Evolutionary conservation across 2,329 filamentous ascomycete genomes (phyloP).

Genomic region (Penicillium sclerotiorum): DNA sequence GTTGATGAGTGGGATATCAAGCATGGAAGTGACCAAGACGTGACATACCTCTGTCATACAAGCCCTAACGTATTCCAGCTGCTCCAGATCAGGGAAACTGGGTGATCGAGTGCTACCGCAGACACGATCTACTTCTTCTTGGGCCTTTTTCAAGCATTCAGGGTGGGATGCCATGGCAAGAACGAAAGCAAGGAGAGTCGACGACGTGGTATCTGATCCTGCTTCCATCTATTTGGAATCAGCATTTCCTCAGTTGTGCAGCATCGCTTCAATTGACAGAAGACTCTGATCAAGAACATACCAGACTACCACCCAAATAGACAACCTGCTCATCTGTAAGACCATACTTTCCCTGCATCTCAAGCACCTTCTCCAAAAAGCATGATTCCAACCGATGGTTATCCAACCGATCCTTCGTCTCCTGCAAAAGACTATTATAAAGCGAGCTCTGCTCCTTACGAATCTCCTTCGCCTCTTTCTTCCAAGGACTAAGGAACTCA

Average conservation of each 20-base stretch:
- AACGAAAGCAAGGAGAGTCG: constrained; percentile 20
- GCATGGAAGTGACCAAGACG: neutral
- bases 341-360: neutral
- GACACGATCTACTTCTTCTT: neutral
- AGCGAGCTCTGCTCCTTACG: neutral
- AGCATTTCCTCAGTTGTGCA: neutral
- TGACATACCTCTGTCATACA: neutral
- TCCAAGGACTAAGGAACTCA: constrained; percentile 14
- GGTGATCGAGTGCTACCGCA: neutral
- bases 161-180: constrained; percentile 10
- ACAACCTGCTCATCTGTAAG: neutral
- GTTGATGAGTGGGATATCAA: neutral
- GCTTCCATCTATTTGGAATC: constrained; percentile 18
- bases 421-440: neutral
- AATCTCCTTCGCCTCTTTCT: constrained; percentile 8
- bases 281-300: neutral
- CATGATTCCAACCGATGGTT: neutral
- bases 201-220: constrained; percentile 27
- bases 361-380: neutral
- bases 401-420: neutral
- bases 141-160: constrained; percentile 7
- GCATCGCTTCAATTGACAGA: constrained; percentile 4
- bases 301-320: neutral
- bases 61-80: neutral
- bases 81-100: neutral